A percentile compares a stretch with the other conserved stretches of the same genome.
These are phyloP conservation scores for Daldinia decipiens DNA, from an alignment of 495 filamentous ascomycete genomes.

Conservation along the genomic window DNA sequence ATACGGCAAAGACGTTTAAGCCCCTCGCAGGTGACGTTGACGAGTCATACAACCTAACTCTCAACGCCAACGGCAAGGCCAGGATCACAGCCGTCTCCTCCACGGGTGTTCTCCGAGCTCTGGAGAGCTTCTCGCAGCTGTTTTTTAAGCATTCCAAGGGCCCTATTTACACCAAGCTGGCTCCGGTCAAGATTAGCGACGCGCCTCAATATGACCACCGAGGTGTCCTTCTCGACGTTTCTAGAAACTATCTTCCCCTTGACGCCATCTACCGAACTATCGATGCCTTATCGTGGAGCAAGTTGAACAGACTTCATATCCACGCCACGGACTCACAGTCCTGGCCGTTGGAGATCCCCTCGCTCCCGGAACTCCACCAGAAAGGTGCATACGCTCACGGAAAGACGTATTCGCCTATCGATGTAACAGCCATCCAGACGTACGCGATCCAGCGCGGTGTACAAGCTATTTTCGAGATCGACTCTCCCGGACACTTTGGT, in stretches of 20 bases:
- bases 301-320: conserved; percentile 81
- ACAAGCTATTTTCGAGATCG: conserved; percentile 79
- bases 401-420: conserved; percentile 69
- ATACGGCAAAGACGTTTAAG: conserved; percentile 65
- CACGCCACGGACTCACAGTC: conserved; percentile 85
- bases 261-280: conserved; percentile 73
- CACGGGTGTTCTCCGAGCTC: conserved; percentile 71
- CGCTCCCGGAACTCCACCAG: conserved; percentile 72
- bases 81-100: conserved; percentile 70
- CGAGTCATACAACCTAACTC: conserved; percentile 74
- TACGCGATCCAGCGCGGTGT: conserved; percentile 75
- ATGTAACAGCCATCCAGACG: conserved; percentile 70
- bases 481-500: conserved; percentile 83
- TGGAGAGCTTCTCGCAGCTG: conserved; percentile 78
- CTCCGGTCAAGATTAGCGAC: conserved; percentile 74
- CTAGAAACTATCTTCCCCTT: conserved; percentile 71
- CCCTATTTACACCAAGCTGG: conserved; percentile 69
- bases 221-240: conserved; percentile 77
- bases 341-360: conserved; percentile 82
- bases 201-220: conserved; percentile 74
- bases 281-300: conserved; percentile 77
- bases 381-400: conserved; percentile 73
- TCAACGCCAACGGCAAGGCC: conserved; percentile 63
- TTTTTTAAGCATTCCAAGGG: conserved; percentile 73
- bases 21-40: conserved; percentile 70